Percentiles rank a stretch among this genome's conserved stretches.
Conservation (phyloP, 2,329 filamentous ascomycete species). For the Exophiala phaeomuriformis region DNA sequence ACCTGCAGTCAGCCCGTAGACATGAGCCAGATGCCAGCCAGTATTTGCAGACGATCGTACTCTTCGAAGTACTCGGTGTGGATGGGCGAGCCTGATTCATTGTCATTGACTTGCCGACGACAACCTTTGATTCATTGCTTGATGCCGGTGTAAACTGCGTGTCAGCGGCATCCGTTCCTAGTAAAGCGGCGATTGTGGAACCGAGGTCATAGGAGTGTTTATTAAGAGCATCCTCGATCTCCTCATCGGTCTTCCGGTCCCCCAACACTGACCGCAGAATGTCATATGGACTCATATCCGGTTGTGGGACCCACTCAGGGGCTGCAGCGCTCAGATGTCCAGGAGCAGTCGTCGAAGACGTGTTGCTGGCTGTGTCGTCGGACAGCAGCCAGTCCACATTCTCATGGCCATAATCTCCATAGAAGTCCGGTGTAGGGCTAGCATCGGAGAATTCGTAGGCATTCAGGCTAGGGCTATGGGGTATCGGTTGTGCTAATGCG, state of each 20-base stretch:
- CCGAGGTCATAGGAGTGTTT: constrained; percentile 88
- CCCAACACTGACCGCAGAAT: constrained; percentile 93
- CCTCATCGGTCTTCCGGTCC: constrained; percentile 81
- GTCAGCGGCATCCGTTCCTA: constrained; percentile 50
- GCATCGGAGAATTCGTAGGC: constrained; percentile 91
- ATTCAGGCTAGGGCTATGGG: constrained; percentile 87
- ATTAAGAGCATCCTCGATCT: constrained; percentile 86
- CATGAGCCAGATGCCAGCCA: constrained; percentile 94
- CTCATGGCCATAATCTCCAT: constrained; percentile 84
- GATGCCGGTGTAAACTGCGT: constrained; percentile 39
- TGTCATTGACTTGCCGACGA: constrained; percentile 86
- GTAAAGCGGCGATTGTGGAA: constrained; percentile 80
- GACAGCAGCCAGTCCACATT: constrained; percentile 94
- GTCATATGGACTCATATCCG: constrained; percentile 95
- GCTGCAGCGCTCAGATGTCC: constrained; percentile 67
- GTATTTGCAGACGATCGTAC: constrained; percentile 91
- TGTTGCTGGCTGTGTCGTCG: constrained; percentile 74
- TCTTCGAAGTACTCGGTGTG: constrained; percentile 72
- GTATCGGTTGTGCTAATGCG: constrained; percentile 85
- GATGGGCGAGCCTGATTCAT: constrained; percentile 63
- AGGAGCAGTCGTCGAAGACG: constrained; percentile 60
- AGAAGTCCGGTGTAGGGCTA: constrained; percentile 72
- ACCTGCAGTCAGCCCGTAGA: constrained; percentile 88
- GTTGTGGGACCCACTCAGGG: constrained; percentile 69
- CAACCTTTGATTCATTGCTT: constrained; percentile 55